These are phyloP conservation scores for Fraxinus baroniana DNA, from an alignment of 305 asterid species.

Conservation along the genomic window DNA sequence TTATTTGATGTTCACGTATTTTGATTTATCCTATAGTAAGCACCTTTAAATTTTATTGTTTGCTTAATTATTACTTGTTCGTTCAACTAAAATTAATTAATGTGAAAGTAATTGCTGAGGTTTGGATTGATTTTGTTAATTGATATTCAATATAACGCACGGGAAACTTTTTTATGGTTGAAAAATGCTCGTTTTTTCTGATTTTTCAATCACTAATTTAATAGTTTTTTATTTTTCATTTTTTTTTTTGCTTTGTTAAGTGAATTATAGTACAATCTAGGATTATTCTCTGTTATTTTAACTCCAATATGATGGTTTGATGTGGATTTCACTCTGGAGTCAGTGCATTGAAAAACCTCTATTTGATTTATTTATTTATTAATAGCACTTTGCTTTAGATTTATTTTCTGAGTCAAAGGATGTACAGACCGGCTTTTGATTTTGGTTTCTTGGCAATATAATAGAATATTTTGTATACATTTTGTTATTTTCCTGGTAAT, in stretches of 20 bases:
- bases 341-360: neutral
- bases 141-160: neutral
- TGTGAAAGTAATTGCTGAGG: neutral
- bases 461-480: neutral
- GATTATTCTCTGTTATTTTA: neutral
- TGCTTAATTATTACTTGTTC: neutral
- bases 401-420: neutral
- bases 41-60: neutral
- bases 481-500: neutral
- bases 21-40: neutral
- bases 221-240: neutral
- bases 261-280: neutral
- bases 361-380: neutral
- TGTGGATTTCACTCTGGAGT: neutral
- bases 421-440: neutral
- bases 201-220: neutral
- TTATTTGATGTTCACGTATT: neutral
- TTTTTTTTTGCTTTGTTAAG: neutral
- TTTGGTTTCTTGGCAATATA: neutral
- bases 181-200: neutral
- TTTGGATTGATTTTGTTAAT: neutral
- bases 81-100: neutral
- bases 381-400: neutral
- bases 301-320: neutral
- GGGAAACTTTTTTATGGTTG: neutral